Base-by-base conservation (phyloP, 164 flowering plant species). In the Brasenia schreberi region DNA sequence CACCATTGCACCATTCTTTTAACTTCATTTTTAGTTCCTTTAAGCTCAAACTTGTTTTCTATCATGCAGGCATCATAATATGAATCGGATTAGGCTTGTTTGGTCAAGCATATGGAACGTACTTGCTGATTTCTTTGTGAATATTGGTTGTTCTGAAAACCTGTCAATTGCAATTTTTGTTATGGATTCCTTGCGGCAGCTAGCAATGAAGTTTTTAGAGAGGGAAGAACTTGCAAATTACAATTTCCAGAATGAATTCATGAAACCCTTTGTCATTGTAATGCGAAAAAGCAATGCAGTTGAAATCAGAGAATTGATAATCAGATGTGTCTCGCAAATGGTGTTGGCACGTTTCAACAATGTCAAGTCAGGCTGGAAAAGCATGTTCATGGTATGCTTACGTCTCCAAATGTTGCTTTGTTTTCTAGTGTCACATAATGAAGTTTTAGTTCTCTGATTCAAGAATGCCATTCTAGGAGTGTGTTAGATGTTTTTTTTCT, bases 311-410 rank as follows among this genome's bases (percentile, higher is more conserved):
- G 99, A 95, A 73, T 70, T 95, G 61, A 95, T 95, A 66, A 92
- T 95, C 76, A 82, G 99, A 87, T 95, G 99, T 61, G 90, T 92
- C 70, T 95, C 99, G 60, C 99, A 95, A 70, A 95, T 95, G 99
- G 97, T 95, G 67, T 80, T 92, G 67, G 84, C 96, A 66, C 94
- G 96, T 65, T 97, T 95, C 45, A 88, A 85, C 68, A 89, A 92
- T 83, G 99, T 95, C 64, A 95, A 95, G 71, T 95, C 97, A 49
- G 99, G 99, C 64, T 95, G 99, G 99, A 95, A 95, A 79, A 92
- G 97, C 89, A 90, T 95, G 96, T 95, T 95, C 86, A 95, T 92
- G 99, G 99, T 95, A 95, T 61, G 71, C 27, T 23, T 23, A 53
- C 67, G 12, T 7, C 12, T 45, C 12, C 11, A 45, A 45, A 19